Evolutionary conservation across 176 grass and related monocot species (phyloP).

Genomic region (Avena sativa): DNA sequence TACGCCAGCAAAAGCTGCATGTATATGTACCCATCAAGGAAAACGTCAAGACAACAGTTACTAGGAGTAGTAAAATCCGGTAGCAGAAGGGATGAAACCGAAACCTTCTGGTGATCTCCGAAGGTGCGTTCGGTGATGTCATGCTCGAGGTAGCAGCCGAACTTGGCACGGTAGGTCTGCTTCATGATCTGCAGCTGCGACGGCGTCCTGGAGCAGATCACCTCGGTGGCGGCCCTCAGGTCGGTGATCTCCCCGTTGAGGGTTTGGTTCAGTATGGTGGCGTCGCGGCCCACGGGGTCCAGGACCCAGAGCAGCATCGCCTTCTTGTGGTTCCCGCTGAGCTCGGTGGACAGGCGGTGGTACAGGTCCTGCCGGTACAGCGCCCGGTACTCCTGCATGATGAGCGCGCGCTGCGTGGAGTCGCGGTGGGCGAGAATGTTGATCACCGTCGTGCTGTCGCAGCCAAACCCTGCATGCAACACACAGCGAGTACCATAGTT

Average conservation of each 20-base stretch:
- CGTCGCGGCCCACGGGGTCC: conserved; percentile 78
- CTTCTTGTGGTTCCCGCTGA: conserved; percentile 68
- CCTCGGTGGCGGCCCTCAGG: conserved; percentile 64
- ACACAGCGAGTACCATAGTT: too few species aligned
- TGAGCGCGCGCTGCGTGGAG: conserved; percentile 52
- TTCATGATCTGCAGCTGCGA: conserved; percentile 65
- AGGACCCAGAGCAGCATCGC: conserved; percentile 84
- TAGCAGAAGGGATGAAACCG: too few species aligned
- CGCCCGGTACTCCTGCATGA: conserved; percentile 70
- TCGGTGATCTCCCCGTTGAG: conserved; percentile 62
- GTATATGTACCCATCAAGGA: too few species aligned
- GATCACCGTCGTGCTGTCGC: conserved; percentile 72
- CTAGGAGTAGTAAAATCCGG: too few species aligned
- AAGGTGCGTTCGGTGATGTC: conserved; percentile 57
- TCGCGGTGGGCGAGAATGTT: conserved; percentile 82
- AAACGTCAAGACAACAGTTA: too few species aligned
- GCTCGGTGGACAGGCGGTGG: conserved; percentile 67
- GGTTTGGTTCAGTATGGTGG: conserved; percentile 61
- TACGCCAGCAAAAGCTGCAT: conserved; percentile 64
- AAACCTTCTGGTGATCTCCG: conserved; percentile 78
- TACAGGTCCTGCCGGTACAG: conserved; percentile 66
- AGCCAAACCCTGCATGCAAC: conserved; percentile 65
- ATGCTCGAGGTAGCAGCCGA: conserved; percentile 62
- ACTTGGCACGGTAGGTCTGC: conserved; percentile 59
- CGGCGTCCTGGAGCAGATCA: conserved; percentile 78